Conservation (phyloP, 2,329 filamentous ascomycete genomes). For the Colletotrichum shisoi region DNA sequence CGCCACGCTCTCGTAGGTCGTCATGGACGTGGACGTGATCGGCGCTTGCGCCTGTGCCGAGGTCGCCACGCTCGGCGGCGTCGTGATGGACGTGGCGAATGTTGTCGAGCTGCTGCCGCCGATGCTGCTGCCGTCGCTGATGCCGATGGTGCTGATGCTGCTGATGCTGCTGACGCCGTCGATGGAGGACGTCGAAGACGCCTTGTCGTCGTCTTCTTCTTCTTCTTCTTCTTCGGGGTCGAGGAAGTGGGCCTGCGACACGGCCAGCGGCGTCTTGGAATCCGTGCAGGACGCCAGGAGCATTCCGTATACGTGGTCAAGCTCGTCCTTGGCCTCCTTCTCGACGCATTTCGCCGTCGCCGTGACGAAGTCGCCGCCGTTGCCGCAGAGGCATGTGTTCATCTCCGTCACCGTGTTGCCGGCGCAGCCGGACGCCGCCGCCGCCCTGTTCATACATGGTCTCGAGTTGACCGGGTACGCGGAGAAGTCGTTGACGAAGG, state of each 20-base stretch:
- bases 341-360: conserved; percentile 58
- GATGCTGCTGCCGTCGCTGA: too few species aligned
- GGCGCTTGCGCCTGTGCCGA: conserved; percentile 9
- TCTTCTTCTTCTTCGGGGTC: conserved; percentile 28
- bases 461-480: conserved; percentile 24
- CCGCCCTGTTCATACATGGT: conserved; percentile 29
- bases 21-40: conserved; percentile 3
- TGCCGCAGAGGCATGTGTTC: conserved; percentile 33
- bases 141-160: too few species aligned
- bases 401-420: conserved; percentile 32
- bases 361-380: conserved; percentile 56
- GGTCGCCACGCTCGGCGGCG: background rate
- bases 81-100: conserved; percentile 7
- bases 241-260: conserved; percentile 56
- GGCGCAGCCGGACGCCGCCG: conserved; percentile 29
- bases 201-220: conserved; percentile 29
- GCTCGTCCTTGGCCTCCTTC: conserved; percentile 47
- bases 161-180: background rate
- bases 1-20: conserved; percentile 33
- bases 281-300: conserved; percentile 55
- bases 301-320: conserved; percentile 54
- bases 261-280: conserved; percentile 55
- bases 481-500: conserved; percentile 31
- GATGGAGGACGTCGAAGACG: background rate
- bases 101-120: conserved; percentile 1